phyloP scores from a whole-genome alignment of 495 filamentous ascomycete species.

The Paragyromitra xinjiangensis region DNA sequence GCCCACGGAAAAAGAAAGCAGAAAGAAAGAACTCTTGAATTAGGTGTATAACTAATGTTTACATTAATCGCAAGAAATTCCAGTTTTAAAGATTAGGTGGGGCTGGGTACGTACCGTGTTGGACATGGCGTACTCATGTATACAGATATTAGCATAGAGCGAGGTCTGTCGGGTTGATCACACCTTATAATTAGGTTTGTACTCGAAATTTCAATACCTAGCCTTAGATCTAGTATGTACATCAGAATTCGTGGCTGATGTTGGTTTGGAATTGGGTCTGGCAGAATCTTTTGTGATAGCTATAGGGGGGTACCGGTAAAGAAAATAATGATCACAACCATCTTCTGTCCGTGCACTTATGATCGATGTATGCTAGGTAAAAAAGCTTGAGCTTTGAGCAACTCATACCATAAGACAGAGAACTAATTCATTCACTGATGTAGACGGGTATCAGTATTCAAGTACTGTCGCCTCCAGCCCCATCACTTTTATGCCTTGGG shows the following conservation, averaged over 20 bases:
- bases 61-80: neutral
- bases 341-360: slow-evolving; percentile 2
- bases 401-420: neutral
- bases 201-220: neutral
- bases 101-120: neutral
- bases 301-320: neutral
- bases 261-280: neutral
- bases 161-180: neutral
- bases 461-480: slow-evolving; percentile 3
- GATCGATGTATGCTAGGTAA: neutral
- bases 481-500: neutral
- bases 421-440: neutral
- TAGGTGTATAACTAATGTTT: slow-evolving; percentile 5
- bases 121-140: neutral
- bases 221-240: neutral
- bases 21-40: neutral
- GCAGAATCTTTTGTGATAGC: neutral
- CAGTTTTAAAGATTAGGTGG: neutral
- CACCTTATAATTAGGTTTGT: neutral
- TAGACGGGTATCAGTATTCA: neutral
- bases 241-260: neutral
- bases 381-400: neutral
- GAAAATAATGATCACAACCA: neutral
- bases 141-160: neutral
- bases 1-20: neutral